Conservation (phyloP, 805 yeast genomes). For the Yarrowia yakushimensis region DNA sequence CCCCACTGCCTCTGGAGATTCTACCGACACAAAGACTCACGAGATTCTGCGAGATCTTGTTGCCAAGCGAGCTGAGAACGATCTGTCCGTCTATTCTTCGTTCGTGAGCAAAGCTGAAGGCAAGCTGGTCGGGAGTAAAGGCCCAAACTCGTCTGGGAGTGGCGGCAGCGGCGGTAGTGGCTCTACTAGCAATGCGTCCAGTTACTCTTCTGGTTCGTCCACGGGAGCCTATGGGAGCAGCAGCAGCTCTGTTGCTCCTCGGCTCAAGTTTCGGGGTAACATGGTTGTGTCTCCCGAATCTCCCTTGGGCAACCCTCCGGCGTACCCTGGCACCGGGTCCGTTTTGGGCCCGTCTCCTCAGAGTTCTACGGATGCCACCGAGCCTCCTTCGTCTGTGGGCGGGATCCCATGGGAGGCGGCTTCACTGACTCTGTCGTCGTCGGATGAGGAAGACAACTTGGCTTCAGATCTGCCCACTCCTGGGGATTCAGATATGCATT, state of each 20-base stretch:
- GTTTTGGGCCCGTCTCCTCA: slow-evolving; percentile 23
- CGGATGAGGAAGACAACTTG: slow-evolving; percentile 13
- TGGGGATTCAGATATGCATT: slow-evolving; percentile 20
- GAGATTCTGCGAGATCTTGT: background rate
- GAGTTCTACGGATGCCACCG: slow-evolving; percentile 13
- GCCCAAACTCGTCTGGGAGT: slow-evolving; percentile 9
- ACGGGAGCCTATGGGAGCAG: slow-evolving; percentile 3
- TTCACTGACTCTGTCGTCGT: slow-evolving; percentile 11
- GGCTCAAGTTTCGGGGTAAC: slow-evolving; percentile 19
- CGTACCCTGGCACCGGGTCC: slow-evolving; percentile 13
- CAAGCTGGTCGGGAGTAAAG: background rate
- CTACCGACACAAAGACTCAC: slow-evolving; percentile 11
- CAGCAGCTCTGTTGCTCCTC: slow-evolving; percentile 4
- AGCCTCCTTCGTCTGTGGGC: slow-evolving; percentile 5
- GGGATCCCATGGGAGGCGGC: slow-evolving; percentile 20
- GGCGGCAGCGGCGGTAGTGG: slow-evolving; percentile 22
- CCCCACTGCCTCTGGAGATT: background rate
- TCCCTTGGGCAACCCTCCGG: slow-evolving; percentile 11
- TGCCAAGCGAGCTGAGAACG: slow-evolving; percentile 10
- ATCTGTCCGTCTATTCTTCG: background rate
- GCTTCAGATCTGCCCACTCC: slow-evolving; percentile 10
- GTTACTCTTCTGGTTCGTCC: slow-evolving; percentile 14
- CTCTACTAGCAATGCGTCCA: slow-evolving; percentile 19
- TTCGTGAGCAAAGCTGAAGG: background rate
- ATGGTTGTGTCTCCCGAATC: slow-evolving; percentile 5